Evolutionary conservation across 2,329 filamentous ascomycete species (phyloP), one percentile per base, ranked within the genome.

Genomic region (Leptodontidium sp.): DNA sequence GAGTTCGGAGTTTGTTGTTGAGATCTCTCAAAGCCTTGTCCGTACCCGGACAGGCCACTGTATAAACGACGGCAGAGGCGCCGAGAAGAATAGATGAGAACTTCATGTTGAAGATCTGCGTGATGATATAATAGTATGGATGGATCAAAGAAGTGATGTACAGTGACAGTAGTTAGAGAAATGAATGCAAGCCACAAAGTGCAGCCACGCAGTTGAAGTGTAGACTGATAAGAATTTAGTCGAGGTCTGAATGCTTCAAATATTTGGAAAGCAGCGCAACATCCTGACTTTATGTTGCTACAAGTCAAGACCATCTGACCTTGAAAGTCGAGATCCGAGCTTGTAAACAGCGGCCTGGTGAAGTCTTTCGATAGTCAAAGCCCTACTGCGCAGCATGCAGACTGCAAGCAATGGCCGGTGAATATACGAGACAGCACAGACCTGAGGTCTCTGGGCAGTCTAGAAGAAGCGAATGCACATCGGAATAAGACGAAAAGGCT

Each of bases 21-120:
- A 65, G 64, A n/a, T 65, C 64, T 45, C 21, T 52, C 64, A 65
- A 59, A 35, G 53, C 26, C 24, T 17, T 26, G 15, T 65, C 64
- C 9, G 40, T 40, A 4, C 64, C 64, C 17, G 64, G 64, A 35
- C 64, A 65, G 12, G 64, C 64, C 4, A 21, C 8, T 21, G 53
- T 47, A 24, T 29, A 52, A 17, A 40, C 40, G 26, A 57, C 40
- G 17, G 45, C n/a, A 17, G 38, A 9, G 32, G 53, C 64, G 17
- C 38, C 38, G n/a, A 65, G 32, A 45, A 65, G 3, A 35, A 65
- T 2, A 21, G 53, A 29, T 40, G 38, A 24, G 52, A 65, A 2
- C 53, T 59, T 65, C 64, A 65, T 65, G 6, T 2, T 65, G 32
- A 21, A 35, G 24, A 15, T 12, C 7, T 21, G 53, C 38, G 32